A percentile compares a stretch with the other conserved stretches of the same genome.
Evolutionary conservation across 1,284 basidiomycete genomes (phyloP).

Genomic region (Sanghuangporus sanghuang): DNA sequence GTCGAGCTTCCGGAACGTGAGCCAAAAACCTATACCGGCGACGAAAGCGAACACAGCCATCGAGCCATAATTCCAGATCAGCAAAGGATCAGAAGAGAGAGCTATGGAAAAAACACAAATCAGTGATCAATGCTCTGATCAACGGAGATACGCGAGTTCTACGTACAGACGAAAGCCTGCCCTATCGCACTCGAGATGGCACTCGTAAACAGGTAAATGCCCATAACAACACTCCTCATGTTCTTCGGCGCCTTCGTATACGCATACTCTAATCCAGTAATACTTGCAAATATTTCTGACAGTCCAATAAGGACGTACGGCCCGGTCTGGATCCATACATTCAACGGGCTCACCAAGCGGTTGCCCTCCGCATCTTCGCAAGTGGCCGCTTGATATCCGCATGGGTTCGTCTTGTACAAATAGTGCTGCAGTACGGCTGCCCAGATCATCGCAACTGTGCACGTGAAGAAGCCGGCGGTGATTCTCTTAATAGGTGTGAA

Average conservation of each 20-base stretch:
- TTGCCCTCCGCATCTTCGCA: conserved; percentile 39
- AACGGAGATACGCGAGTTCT: background rate
- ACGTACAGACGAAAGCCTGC: conserved; percentile 46
- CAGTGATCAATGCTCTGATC: background rate
- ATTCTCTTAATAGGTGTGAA: conserved; percentile 39
- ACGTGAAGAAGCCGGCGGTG: conserved; percentile 37
- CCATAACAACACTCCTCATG: conserved; percentile 80
- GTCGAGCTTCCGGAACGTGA: conserved; percentile 55
- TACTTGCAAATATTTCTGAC: conserved; percentile 79
- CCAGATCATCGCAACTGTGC: conserved; percentile 36
- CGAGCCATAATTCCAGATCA: conserved; percentile 47
- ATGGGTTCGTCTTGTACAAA: conserved; percentile 68
- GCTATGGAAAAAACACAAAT: background rate
- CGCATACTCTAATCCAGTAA: conserved; percentile 84
- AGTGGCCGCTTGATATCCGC: conserved; percentile 48
- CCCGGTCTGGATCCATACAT: conserved; percentile 16
- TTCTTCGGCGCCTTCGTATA: conserved; percentile 82
- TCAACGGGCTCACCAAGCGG: background rate
- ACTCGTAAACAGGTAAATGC: conserved; percentile 64
- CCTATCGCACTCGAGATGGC: conserved; percentile 60
- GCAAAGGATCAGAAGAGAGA: conserved; percentile 41
- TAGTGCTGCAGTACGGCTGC: conserved; percentile 69
- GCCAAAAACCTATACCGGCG: conserved; percentile 54
- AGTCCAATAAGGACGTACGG: conserved; percentile 61
- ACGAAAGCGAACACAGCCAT: conserved; percentile 36